Evolutionary conservation across 305 asterid genomes (phyloP), one percentile per base, ranked within the genome.

Genomic region (Fraxinus xanthoxyloides): DNA sequence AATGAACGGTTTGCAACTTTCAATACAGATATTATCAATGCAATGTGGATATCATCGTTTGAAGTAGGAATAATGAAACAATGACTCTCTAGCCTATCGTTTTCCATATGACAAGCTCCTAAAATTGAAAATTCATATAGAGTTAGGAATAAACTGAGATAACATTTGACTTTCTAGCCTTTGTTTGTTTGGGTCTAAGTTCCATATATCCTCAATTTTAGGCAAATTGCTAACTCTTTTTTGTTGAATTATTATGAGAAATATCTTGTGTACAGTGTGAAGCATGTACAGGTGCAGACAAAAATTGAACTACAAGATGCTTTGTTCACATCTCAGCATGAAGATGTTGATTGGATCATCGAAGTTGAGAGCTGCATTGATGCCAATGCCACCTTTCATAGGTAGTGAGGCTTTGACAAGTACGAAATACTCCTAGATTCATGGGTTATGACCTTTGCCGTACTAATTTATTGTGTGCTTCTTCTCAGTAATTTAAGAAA

Each of bases 311-410:
- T 97, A 81, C 90, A 87, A 81, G 89, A 92, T 75, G 96, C 97
- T 85, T 85, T 97, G 81, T 89, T 82, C 81, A 84, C 91, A 70
- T 90, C 97, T 85, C 98, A 92, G 90, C 88, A 85, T 79, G 92
- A 87, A 78, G 88, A 92, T 28, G 84, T 73, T 30, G 99, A 97
- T 85, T 93, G 90, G 75, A 89, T 97, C 65, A 92, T 97, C 75
- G 99, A 97, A 92, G 95, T 93, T 72, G 95, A 94, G 87, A 97
- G 99, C 75, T 88, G 87, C 82, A 97, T 97, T 67, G 99, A 93
- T 81, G 87, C 92, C 70, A 97, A 93, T 79, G 89, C 92, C 8
- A 85, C 56, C 81, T 92, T 93, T 84, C 99, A 95, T 84, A 84
- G 98, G 99, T 96, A 87, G 69, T 61, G n/a, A 63, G 56, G 26